phyloP scores from a whole-genome alignment of 208 protist genomes.

The Wallacemonas sp. region DNA sequence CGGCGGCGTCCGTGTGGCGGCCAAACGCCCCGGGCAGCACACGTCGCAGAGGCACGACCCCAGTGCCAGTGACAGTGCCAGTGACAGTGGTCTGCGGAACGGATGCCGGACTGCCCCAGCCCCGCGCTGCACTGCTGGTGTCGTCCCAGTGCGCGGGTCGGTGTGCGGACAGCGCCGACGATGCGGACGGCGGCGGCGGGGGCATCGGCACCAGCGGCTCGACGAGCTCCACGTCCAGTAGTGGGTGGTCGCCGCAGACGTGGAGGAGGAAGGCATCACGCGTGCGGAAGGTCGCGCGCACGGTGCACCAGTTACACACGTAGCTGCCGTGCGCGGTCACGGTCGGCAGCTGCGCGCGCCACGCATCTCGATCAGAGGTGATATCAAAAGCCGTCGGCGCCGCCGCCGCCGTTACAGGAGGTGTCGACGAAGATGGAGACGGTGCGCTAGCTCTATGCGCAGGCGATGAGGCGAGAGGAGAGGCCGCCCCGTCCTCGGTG shows the following conservation, averaged over 20 bases:
- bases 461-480: no score
- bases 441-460: slow-evolving; percentile 17
- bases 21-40: slow-evolving; percentile 7
- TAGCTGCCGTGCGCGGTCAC: slow-evolving; percentile 66
- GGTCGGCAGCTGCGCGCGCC: slow-evolving; percentile 51
- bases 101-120: no score
- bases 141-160: no score
- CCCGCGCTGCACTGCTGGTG: no score
- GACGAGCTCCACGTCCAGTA: slow-evolving; percentile 68
- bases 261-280: slow-evolving; percentile 83
- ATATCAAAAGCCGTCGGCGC: no score
- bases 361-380: slow-evolving; percentile 1
- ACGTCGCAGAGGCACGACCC: not conserved
- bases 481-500: no score
- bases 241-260: slow-evolving; percentile 68
- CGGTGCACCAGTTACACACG: slow-evolving; percentile 85
- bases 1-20: slow-evolving; percentile 5
- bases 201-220: slow-evolving; percentile 54
- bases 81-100: no score
- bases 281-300: slow-evolving; percentile 44
- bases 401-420: not conserved
- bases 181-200: slow-evolving; percentile 16
- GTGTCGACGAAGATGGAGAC: slow-evolving; percentile 6
- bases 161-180: no score
- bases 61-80: not conserved